Conservation (phyloP, 805 yeast genomes). For the Metschnikowia lochheadii region DNA sequence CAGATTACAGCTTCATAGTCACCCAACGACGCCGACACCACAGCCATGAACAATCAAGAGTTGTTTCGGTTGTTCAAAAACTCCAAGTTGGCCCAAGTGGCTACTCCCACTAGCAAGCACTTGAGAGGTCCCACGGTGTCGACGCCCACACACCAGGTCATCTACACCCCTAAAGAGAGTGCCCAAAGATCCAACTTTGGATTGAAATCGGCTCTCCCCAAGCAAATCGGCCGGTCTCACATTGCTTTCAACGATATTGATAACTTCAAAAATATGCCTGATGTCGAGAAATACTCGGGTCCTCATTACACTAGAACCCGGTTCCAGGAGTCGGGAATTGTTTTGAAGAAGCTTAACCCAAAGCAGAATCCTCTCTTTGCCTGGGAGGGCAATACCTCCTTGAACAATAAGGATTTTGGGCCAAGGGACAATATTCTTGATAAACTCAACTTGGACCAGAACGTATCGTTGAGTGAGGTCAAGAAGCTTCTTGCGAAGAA, state of each 20-base stretch:
- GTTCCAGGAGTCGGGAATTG: conserved; percentile 65
- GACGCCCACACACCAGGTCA: conserved; percentile 67
- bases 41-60: conserved; percentile 15
- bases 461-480: conserved; percentile 26
- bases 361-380: conserved; percentile 42
- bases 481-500: conserved; percentile 37
- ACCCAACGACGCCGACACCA: background rate
- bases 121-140: conserved; percentile 26
- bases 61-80: conserved; percentile 29
- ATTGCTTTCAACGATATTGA: conserved; percentile 65
- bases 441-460: conserved; percentile 29
- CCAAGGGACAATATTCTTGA: conserved; percentile 26
- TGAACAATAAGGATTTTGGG: conserved; percentile 14
- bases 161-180: conserved; percentile 64
- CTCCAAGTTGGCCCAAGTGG: conserved; percentile 43
- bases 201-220: conserved; percentile 65
- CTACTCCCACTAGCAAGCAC: conserved; percentile 33
- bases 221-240: conserved; percentile 52
- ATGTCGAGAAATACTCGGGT: conserved; percentile 62
- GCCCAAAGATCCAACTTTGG: conserved; percentile 72
- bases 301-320: conserved; percentile 56
- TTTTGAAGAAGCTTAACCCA: conserved; percentile 32
- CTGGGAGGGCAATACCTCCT: conserved; percentile 22
- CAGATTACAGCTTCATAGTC: background rate
- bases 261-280: conserved; percentile 62